Evolutionary conservation across 495 filamentous ascomycete species (phyloP).

Genomic region (Penicillium robsamsonii): DNA sequence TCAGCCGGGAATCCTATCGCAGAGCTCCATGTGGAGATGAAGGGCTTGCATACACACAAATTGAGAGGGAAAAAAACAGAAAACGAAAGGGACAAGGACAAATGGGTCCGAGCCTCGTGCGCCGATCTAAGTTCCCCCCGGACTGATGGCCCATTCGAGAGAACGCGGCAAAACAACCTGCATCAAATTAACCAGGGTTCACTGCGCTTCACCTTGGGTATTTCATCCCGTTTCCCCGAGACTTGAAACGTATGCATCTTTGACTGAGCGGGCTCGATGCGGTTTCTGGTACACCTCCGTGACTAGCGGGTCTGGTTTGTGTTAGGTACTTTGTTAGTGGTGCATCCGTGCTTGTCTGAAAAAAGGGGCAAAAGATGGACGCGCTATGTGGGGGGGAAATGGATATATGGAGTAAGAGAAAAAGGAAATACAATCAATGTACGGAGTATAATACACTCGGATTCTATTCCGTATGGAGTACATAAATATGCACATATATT

Average conservation of each 20-base stretch:
- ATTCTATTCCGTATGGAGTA: neutral
- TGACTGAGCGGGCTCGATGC: neutral
- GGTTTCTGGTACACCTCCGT: neutral
- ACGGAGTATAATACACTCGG: no score
- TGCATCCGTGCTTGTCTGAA: slow-evolving; percentile 9
- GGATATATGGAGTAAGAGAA: no score
- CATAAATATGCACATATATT: neutral
- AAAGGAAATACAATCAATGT: no score
- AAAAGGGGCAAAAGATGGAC: slow-evolving; percentile 17
- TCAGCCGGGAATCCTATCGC: neutral
- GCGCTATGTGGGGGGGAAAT: neutral
- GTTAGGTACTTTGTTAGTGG: neutral
- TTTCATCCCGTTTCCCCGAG: slow-evolving; percentile 5
- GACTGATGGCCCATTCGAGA: slow-evolving; percentile 9
- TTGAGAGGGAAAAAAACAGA: no score
- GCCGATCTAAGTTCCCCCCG: slow-evolving; percentile 13
- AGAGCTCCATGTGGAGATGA: slow-evolving; percentile 10
- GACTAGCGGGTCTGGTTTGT: neutral
- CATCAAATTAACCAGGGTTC: neutral
- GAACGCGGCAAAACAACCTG: neutral
- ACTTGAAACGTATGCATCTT: slow-evolving; percentile 1
- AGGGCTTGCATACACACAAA: slow-evolving; percentile 9
- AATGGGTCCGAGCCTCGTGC: neutral
- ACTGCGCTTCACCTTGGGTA: neutral
- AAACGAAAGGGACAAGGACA: neutral